phyloP scores from a whole-genome alignment of 1,139 yeast species.

The Pichia sp. region DNA sequence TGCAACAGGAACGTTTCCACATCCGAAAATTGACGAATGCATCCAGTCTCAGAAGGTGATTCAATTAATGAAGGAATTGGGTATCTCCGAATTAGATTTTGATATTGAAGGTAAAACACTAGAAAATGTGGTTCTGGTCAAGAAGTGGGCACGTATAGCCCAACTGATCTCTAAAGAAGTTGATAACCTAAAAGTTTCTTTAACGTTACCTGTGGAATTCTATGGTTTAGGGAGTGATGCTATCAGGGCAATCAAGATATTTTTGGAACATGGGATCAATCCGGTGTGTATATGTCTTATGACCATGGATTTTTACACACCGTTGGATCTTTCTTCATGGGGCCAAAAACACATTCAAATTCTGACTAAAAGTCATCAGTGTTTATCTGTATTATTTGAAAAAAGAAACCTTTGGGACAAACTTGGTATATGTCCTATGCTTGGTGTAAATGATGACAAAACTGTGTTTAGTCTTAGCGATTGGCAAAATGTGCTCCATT shows the following conservation, averaged over 20 bases:
- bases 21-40: not conserved
- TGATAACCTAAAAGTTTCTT: constrained; percentile 1
- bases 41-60: not conserved
- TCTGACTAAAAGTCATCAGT: constrained; percentile 7
- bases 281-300: constrained; percentile 9
- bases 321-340: constrained; percentile 15
- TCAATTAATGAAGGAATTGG: not conserved
- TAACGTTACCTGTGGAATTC: constrained; percentile 24
- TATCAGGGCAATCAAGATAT: not conserved
- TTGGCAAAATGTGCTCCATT: constrained; percentile 16
- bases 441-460: constrained; percentile 24
- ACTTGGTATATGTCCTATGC: constrained; percentile 26
- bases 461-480: constrained; percentile 16
- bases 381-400: constrained; percentile 1
- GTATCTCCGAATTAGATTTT: not conserved
- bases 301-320: constrained; percentile 25
- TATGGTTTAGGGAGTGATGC: constrained; percentile 12
- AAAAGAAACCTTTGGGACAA: constrained; percentile 12
- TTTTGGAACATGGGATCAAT: not conserved
- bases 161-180: not conserved
- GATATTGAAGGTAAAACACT: not conserved
- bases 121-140: not conserved
- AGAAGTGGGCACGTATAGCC: not conserved
- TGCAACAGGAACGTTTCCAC: not conserved
- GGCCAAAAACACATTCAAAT: constrained; percentile 19